Percentiles rank a stretch among this genome's conserved stretches.
phyloP scores from a whole-genome alignment of 345 rosid species.

The Corymbia maculata region DNA sequence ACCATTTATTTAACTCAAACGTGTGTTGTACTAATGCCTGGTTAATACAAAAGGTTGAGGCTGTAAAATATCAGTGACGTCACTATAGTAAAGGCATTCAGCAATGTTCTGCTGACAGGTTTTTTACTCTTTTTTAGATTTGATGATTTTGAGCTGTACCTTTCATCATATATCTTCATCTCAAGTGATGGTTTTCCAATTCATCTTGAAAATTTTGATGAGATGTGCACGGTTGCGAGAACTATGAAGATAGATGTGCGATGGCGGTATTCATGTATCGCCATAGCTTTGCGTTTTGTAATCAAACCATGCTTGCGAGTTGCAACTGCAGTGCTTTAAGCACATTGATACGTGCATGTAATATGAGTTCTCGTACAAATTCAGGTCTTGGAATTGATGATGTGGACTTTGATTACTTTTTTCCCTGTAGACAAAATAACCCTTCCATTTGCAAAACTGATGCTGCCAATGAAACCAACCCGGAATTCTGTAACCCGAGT shows the following conservation, averaged over 20 bases:
- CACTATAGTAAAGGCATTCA: not conserved
- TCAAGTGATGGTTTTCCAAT: not conserved
- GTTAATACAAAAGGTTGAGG: not conserved
- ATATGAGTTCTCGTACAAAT: not conserved
- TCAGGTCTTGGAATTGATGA: not conserved
- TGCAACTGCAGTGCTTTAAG: not conserved
- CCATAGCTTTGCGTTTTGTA: not conserved
- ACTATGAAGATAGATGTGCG: not conserved
- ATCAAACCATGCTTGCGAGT: not conserved
- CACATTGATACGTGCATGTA: not conserved
- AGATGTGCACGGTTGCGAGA: not conserved
- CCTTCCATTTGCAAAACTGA: not conserved
- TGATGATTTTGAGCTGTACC: not conserved
- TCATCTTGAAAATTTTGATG: not conserved
- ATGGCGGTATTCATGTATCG: not conserved
- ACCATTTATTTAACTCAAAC: not conserved
- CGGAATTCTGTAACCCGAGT: not conserved
- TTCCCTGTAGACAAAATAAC: not conserved
- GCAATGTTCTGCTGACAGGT: not conserved
- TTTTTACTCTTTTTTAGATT: not conserved
- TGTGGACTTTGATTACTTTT: not conserved
- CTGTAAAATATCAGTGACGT: not conserved
- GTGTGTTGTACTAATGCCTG: not conserved
- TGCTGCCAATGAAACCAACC: not conserved
- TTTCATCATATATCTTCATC: not conserved